Evolutionary conservation across 164 flowering plant genomes (phyloP), one percentile per base, ranked within the genome.

Genomic region (grape (Vitis vinifera)): DNA sequence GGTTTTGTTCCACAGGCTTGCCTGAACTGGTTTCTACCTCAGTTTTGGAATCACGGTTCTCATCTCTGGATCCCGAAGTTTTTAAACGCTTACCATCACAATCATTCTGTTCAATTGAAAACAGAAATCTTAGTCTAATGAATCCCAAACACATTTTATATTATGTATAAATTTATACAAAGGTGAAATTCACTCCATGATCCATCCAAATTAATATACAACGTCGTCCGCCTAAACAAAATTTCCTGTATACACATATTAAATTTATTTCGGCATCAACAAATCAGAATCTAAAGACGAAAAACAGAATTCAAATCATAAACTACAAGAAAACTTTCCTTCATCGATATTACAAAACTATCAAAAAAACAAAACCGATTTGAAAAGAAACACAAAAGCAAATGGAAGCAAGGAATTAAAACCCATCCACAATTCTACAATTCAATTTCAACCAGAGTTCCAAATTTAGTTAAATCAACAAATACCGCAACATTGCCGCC

Each of bases 21-120:
- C 78, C 85, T 53, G 85, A 82, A 70, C 76, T 81, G 51, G 59
- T 72, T 67, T 80, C 88, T 61, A 50, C 81, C 55, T 81, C 88
- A 55, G 66, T 67, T 79, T 80, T 80, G 4, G 71, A 71, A 55
- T 80, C 79, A 13, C 64, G 66, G 44, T 66, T 78, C 49, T 83
- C 88, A 62, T 78, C 84, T 60, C 69, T 75, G 29, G 81, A 68
- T 52, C 81, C 76, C 9, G 66, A 48, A 14, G 75, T 55, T 64
- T 81, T 87, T 15, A 68, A 67, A 75, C 89, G 75, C 51, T 83
- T 88, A 9, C 76, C 77, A 51, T 80, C 84, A 55, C 68, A 48
- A 51, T 77, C 87, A 78, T 58, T 77, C 88, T 88, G 78, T 81
- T 14, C 63, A 63, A 71, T 52, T 49, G 2, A 57, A 59, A 17